A percentile compares a stretch with the other conserved stretches of the same genome.
Conservation (phyloP, 1,284 basidiomycete species). For the Ustilago vetiveriae region DNA sequence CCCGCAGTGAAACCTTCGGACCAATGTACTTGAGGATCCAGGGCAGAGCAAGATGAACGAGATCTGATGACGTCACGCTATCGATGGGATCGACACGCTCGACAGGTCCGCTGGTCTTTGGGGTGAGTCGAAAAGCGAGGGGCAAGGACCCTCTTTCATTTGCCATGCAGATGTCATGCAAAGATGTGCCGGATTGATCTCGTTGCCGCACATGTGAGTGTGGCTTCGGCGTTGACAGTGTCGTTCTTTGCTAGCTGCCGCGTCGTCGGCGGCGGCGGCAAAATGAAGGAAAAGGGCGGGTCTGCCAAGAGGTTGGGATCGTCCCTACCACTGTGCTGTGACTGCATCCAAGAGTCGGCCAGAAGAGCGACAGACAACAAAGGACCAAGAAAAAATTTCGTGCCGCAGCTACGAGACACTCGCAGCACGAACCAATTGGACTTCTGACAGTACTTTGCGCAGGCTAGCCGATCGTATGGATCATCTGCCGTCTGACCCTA, state of each 20-base stretch:
- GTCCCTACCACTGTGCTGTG: neutral
- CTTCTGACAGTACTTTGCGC: neutral
- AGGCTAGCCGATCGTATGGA: no score
- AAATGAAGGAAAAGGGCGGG: neutral
- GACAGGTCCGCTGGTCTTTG: constrained; percentile 1
- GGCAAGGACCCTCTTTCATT: constrained; percentile 26
- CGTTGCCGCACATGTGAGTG: neutral
- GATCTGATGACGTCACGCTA: constrained; percentile 39
- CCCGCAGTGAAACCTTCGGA: no score
- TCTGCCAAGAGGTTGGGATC: neutral
- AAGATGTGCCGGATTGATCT: no score
- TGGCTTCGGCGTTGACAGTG: neutral
- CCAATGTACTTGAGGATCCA: no score
- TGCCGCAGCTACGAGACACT: no score
- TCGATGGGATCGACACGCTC: constrained; percentile 17
- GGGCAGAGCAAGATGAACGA: no score
- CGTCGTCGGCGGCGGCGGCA: neutral
- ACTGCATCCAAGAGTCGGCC: neutral
- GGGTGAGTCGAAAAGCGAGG: constrained; percentile 5
- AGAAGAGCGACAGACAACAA: no score
- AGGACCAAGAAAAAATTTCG: no score
- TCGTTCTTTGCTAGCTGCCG: neutral
- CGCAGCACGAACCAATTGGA: no score
- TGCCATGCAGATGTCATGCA: no score
- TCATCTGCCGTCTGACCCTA: no score